A percentile compares a stretch with the other conserved stretches of the same genome.
These are phyloP conservation scores for Alternaria sp. DNA, from an alignment of 2,329 filamentous ascomycete genomes.

Conservation along the genomic window DNA sequence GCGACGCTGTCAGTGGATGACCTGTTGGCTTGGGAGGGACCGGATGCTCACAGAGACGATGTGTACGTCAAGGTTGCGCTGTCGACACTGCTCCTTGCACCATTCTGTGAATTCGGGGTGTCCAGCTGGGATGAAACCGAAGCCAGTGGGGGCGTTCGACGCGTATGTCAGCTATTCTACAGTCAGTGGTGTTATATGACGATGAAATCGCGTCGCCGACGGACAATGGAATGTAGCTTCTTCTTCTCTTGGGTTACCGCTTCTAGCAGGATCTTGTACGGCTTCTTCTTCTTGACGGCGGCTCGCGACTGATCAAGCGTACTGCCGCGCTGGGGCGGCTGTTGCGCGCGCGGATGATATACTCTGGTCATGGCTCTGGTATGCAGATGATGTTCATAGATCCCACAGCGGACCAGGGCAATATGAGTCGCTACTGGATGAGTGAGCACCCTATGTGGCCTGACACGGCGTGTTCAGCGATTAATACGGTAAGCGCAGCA, in stretches of 20 bases:
- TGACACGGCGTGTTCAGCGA: conserved; percentile 19
- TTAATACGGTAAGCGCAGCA: conserved; percentile 18
- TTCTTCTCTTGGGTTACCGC: conserved; percentile 66
- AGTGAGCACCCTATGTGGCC: conserved; percentile 1
- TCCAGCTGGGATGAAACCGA: conserved; percentile 66
- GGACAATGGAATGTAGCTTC: conserved; percentile 60
- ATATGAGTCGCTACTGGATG: conserved; percentile 2
- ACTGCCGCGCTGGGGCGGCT: conserved; percentile 23
- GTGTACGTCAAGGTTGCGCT: conserved; percentile 60
- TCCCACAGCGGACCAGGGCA: conserved; percentile 9
- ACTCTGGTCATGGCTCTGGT: conserved; percentile 35
- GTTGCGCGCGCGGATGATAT: conserved; percentile 29
- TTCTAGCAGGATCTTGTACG: conserved; percentile 66
- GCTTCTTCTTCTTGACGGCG: conserved; percentile 48
- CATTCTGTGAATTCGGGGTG: conserved; percentile 65
- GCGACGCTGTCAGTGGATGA: conserved; percentile 18
- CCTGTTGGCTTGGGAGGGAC: background rate
- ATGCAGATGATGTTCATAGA: conserved; percentile 18
- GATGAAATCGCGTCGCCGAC: conserved; percentile 29
- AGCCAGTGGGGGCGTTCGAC: conserved; percentile 63
- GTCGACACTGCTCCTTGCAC: conserved; percentile 64
- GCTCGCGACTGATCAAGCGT: conserved; percentile 32
- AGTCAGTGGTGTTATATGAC: conserved; percentile 40
- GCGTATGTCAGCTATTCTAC: conserved; percentile 60
- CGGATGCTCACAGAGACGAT: conserved; percentile 65